A percentile compares a stretch with the other conserved stretches of the same genome.
phyloP scores from a whole-genome alignment of 2,329 filamentous ascomycete species.

The Colletotrichum sp. region DNA sequence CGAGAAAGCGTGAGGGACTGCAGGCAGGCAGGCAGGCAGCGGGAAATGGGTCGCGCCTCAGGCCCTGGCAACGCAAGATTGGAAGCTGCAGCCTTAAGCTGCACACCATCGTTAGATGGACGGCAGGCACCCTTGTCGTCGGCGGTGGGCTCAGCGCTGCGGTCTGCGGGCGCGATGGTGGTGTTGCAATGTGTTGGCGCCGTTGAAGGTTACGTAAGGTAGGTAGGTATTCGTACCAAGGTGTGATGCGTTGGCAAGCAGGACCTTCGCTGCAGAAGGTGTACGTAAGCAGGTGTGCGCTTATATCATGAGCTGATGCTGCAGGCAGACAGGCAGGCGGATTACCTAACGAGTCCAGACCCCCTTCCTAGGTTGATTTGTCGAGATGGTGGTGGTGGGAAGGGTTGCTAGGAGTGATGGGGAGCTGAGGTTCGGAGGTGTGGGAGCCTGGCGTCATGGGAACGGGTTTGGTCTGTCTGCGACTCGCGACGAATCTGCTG shows the following conservation, averaged over 20 bases:
- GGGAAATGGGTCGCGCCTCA: neutral
- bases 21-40: neutral
- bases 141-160: neutral
- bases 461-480: neutral
- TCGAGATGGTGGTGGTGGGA: neutral
- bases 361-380: neutral
- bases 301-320: neutral
- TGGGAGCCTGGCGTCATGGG: conserved; percentile 4
- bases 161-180: neutral
- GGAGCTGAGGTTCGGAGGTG: neutral
- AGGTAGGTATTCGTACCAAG: neutral
- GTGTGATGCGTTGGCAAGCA: neutral
- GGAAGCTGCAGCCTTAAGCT: conserved; percentile 9
- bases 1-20: neutral
- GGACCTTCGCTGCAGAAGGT: neutral
- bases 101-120: neutral
- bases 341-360: neutral
- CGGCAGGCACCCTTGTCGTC: neutral
- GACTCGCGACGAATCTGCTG: neutral
- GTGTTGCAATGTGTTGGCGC: neutral
- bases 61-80: neutral
- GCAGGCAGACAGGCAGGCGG: neutral
- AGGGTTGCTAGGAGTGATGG: neutral
- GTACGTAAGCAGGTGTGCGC: neutral
- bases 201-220: neutral